phyloP scores from a whole-genome alignment of 768 basidiomycete species.

The Lactarius evosmus region DNA sequence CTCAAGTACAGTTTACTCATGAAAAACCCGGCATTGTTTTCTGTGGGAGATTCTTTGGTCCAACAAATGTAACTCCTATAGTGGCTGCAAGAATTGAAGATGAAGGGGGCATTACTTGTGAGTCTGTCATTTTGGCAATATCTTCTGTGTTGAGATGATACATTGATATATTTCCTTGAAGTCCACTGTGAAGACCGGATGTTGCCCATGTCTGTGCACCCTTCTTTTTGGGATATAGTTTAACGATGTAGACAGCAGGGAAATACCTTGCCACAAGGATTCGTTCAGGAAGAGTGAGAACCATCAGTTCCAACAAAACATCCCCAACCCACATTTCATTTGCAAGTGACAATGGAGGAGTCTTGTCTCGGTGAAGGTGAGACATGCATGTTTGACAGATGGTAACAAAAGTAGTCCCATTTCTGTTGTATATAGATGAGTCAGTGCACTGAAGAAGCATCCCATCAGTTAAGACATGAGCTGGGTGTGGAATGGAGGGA shows the following conservation, averaged over 20 bases:
- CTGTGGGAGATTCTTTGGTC: not conserved
- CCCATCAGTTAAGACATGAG: too few species aligned
- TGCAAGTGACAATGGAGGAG: too few species aligned
- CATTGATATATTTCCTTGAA: not conserved
- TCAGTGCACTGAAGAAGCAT: too few species aligned
- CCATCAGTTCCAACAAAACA: rapidly evolving
- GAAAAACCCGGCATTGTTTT: not conserved
- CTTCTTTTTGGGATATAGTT: not conserved
- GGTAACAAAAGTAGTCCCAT: too few species aligned
- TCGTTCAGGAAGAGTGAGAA: too few species aligned
- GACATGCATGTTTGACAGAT: too few species aligned
- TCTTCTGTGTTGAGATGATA: not conserved
- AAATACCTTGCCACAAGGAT: too few species aligned
- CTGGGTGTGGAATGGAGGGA: too few species aligned
- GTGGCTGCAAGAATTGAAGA: not conserved
- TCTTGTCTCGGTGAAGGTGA: too few species aligned
- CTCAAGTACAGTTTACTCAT: not conserved
- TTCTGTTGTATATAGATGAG: too few species aligned
- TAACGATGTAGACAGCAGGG: not conserved
- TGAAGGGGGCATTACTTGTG: not conserved
- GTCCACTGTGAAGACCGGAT: not conserved
- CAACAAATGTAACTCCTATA: not conserved
- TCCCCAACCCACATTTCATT: too few species aligned
- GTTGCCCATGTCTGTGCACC: not conserved
- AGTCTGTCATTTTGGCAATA: not conserved